These are phyloP conservation scores for Podaxis rugospora DNA, from an alignment of 768 basidiomycete genomes.

Conservation along the genomic window DNA sequence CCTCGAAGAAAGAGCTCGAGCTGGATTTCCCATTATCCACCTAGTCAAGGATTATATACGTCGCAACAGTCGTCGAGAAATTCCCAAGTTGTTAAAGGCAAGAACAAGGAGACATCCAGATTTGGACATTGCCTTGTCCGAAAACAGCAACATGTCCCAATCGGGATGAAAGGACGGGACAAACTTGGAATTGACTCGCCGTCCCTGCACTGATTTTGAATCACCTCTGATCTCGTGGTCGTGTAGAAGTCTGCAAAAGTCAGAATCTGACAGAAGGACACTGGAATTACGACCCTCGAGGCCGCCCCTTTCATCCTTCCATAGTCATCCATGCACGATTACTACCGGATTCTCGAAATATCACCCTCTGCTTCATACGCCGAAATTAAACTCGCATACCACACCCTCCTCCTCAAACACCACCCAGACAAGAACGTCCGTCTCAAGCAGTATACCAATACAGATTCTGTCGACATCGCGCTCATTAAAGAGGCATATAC, in stretches of 20 bases:
- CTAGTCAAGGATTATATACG: conserved; percentile 10
- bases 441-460: neutral
- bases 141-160: conserved; percentile 7
- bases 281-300: neutral
- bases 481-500: conserved; percentile 64
- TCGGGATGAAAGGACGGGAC: conserved; percentile 1
- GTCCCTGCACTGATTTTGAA: neutral
- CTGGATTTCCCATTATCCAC: conserved; percentile 11
- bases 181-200: neutral
- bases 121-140: conserved; percentile 14
- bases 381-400: conserved; percentile 70
- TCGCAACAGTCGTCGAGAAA: neutral
- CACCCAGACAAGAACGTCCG: conserved; percentile 49
- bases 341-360: conserved; percentile 57
- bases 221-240: neutral
- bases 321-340: conserved; percentile 30
- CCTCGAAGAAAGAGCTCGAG: neutral
- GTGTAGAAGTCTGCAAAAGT: neutral
- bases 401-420: conserved; percentile 52
- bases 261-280: neutral
- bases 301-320: neutral
- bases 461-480: conserved; percentile 41
- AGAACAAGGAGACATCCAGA: conserved; percentile 15
- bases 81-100: neutral
- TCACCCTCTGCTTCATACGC: conserved; percentile 40